phyloP scores from a whole-genome alignment of 768 basidiomycete species.

The Lactifluus hygrophoroides region DNA sequence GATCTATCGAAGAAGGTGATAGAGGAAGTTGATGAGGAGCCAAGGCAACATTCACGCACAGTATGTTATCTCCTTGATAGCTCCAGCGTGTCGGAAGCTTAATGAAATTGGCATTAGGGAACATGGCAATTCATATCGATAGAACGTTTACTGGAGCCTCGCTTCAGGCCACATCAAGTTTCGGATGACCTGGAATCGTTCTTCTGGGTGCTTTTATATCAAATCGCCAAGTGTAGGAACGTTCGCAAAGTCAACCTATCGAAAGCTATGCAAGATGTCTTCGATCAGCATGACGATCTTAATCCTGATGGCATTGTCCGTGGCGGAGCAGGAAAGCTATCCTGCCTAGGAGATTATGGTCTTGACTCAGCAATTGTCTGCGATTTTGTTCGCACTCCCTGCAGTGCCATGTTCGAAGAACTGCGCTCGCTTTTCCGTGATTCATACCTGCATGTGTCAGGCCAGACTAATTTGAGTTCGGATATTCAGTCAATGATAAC shows the following conservation, averaged over 20 bases:
- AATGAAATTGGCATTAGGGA: neutral
- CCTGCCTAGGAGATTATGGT: neutral
- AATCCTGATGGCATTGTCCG: neutral
- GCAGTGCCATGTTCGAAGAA: neutral
- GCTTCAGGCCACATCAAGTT: neutral
- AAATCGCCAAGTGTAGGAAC: neutral
- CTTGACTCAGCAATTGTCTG: neutral
- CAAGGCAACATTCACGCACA: neutral
- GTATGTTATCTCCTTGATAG: neutral
- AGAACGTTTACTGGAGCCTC: neutral
- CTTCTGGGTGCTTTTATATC: conserved; percentile 14
- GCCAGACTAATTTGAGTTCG: too few relatives aligned
- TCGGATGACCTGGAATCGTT: conserved; percentile 20
- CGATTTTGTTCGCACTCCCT: neutral
- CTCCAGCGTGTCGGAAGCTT: neutral
- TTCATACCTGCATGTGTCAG: neutral
- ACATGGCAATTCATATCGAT: conserved; percentile 20
- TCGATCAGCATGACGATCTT: neutral
- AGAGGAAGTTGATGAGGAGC: neutral
- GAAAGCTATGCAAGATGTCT: neutral
- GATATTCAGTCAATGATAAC: too few relatives aligned
- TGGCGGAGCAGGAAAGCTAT: neutral
- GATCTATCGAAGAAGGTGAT: neutral
- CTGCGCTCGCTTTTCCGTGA: neutral
- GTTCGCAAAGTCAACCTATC: neutral